phyloP scores from a whole-genome alignment of 2,329 filamentous ascomycete genomes.

The Diaporthe humulicola region DNA sequence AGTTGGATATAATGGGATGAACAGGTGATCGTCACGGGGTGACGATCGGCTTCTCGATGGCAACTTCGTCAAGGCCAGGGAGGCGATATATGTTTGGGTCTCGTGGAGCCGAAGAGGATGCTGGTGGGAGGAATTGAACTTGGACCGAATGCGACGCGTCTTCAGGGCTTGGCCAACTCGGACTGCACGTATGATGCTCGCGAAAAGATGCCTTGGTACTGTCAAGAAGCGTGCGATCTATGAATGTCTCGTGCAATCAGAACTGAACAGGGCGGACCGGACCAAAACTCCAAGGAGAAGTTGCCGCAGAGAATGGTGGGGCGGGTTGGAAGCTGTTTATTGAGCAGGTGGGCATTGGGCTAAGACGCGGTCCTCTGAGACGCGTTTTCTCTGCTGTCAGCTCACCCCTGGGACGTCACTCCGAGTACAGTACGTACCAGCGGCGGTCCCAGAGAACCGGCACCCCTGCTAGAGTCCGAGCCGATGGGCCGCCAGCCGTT shows the following conservation, averaged over 20 bases:
- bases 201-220: slow-evolving; percentile 29
- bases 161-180: not conserved
- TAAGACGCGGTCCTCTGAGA: slow-evolving; percentile 26
- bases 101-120: slow-evolving; percentile 5
- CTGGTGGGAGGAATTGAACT: slow-evolving; percentile 34
- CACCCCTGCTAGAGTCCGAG: slow-evolving; percentile 11
- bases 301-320: slow-evolving; percentile 6
- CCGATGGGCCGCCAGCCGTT: not conserved
- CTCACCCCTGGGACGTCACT: slow-evolving; percentile 23
- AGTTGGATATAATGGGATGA: not conserved
- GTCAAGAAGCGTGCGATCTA: slow-evolving; percentile 1
- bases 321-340: slow-evolving; percentile 19
- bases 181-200: slow-evolving; percentile 28
- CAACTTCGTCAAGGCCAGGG: not conserved
- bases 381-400: slow-evolving; percentile 25
- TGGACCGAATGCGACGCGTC: slow-evolving; percentile 37
- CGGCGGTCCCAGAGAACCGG: slow-evolving; percentile 2
- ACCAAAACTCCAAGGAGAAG: not conserved
- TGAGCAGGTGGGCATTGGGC: slow-evolving; percentile 7
- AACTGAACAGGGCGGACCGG: not conserved
- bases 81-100: not conserved
- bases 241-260: slow-evolving; percentile 8
- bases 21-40: not conserved
- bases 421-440: slow-evolving; percentile 4
- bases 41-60: not conserved